Percentiles rank a stretch among this genome's conserved stretches.
phyloP scores from a whole-genome alignment of 1,284 basidiomycete species.

The Tylopilus sp. region DNA sequence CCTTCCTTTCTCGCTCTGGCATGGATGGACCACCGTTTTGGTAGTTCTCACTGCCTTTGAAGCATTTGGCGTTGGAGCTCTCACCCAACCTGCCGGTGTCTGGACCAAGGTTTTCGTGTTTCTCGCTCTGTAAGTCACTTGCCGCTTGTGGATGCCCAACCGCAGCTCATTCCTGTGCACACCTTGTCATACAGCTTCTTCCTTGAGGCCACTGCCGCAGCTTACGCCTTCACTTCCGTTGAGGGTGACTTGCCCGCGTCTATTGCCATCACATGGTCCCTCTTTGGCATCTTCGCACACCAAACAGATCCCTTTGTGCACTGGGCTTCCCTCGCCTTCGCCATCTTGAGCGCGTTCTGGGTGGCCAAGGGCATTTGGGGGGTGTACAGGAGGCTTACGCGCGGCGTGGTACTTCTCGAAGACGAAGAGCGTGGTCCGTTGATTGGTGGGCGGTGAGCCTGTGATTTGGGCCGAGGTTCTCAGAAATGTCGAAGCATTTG shows the following conservation, averaged over 20 bases:
- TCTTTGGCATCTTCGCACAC: constrained; percentile 82
- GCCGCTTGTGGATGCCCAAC: constrained; percentile 2
- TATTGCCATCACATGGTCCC: constrained; percentile 78
- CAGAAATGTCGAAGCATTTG: neutral
- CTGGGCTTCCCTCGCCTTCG: constrained; percentile 84
- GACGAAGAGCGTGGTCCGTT: constrained; percentile 89
- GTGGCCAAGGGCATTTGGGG: constrained; percentile 72
- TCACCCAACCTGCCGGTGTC: constrained; percentile 64
- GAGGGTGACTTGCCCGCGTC: constrained; percentile 92
- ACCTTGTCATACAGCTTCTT: constrained; percentile 59
- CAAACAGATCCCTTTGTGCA: constrained; percentile 71
- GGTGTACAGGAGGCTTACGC: constrained; percentile 40
- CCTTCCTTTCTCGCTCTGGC: constrained; percentile 89
- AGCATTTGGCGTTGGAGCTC: constrained; percentile 82
- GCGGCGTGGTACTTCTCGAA: constrained; percentile 53
- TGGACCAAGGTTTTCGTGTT: constrained; percentile 95
- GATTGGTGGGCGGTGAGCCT: constrained; percentile 38
- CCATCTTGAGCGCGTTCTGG: constrained; percentile 81
- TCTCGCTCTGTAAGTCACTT: constrained; percentile 62
- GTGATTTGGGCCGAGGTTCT: neutral
- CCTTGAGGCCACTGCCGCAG: constrained; percentile 88
- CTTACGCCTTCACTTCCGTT: constrained; percentile 84
- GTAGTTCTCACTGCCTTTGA: constrained; percentile 87
- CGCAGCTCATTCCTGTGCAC: constrained; percentile 9
- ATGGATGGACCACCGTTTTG: constrained; percentile 92